Conservation (phyloP, 192 early-diverging fungal genomes). For the Backusella circina region DNA sequence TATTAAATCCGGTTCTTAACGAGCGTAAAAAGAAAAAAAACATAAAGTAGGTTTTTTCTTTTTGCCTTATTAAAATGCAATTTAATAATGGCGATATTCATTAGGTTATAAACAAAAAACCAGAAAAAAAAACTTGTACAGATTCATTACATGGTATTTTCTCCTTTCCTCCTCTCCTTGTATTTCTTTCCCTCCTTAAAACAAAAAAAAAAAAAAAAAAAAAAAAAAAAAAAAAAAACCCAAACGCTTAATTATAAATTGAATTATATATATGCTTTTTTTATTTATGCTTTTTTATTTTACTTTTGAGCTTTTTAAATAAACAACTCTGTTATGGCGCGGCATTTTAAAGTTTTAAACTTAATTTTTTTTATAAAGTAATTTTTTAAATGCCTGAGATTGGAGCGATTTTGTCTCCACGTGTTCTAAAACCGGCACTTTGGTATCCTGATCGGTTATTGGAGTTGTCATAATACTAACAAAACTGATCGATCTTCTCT, state of each 20-base stretch:
- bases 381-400: background rate
- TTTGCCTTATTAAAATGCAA: background rate
- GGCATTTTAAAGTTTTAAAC: background rate
- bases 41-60: background rate
- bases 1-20: constrained; percentile 1
- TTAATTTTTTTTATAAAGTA: background rate
- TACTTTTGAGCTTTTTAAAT: background rate
- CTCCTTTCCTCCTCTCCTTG: no score
- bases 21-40: background rate
- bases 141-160: background rate
- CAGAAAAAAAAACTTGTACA: background rate
- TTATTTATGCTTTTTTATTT: background rate
- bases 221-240: no score
- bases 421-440: background rate
- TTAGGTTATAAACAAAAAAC: background rate
- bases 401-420: background rate
- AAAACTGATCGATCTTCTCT: background rate
- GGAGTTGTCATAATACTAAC: background rate
- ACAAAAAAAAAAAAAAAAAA: background rate
- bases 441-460: background rate
- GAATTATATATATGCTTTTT: background rate
- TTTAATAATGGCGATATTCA: background rate
- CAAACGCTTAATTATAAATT: background rate
- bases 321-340: background rate
- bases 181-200: background rate